Evolutionary conservation across 306 rosid genomes (phyloP).

Genomic region (Glycine latifolia): DNA sequence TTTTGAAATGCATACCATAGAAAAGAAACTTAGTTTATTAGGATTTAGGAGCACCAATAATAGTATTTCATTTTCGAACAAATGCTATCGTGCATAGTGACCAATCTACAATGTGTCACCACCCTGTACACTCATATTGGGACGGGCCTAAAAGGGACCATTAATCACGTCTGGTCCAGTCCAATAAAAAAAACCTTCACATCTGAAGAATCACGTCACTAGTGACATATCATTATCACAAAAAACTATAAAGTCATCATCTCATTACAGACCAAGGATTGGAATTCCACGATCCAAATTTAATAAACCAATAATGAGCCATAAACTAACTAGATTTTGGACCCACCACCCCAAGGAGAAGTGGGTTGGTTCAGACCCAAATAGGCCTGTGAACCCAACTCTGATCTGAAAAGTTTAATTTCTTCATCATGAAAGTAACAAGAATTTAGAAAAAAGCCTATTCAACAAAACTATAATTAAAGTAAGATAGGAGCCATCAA

Average conservation of each 20-base stretch:
- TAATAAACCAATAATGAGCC: slow-evolving; percentile 21
- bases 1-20: background rate
- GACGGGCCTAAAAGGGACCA: slow-evolving; percentile 37
- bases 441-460: slow-evolving; percentile 8
- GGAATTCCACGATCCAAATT: background rate
- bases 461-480: background rate
- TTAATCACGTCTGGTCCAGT: slow-evolving; percentile 28
- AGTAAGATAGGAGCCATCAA: background rate
- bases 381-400: background rate
- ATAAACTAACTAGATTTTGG: background rate
- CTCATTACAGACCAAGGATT: background rate
- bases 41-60: background rate
- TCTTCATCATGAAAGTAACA: slow-evolving; percentile 11
- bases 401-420: background rate
- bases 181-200: background rate
- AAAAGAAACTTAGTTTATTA: background rate
- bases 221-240: background rate
- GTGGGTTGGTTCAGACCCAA: slow-evolving; percentile 26
- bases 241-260: background rate
- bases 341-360: slow-evolving; percentile 12
- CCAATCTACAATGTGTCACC: background rate
- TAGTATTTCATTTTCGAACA: background rate
- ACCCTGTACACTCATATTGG: background rate
- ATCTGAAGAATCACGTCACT: background rate
- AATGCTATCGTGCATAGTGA: background rate